Percentiles rank a stretch among this genome's conserved stretches.
phyloP scores from a whole-genome alignment of 148 eudicot genomes.

The Arctostaphylos glauca region DNA sequence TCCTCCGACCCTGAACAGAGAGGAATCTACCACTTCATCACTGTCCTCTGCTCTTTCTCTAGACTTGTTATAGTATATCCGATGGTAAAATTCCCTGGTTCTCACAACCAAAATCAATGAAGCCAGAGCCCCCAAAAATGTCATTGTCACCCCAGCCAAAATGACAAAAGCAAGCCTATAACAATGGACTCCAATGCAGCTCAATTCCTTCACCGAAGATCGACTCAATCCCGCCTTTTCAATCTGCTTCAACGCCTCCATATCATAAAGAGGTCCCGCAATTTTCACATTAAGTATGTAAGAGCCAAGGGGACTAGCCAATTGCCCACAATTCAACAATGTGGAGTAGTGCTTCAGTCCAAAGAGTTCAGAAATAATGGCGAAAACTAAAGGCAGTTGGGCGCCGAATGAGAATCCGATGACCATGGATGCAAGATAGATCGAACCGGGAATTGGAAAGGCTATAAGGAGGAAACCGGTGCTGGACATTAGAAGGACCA shows the following conservation, averaged over 20 bases:
- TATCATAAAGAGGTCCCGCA: constrained; percentile 12
- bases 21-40: neutral
- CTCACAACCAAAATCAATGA: constrained; percentile 20
- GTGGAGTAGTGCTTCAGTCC: constrained; percentile 22
- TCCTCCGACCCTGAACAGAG: too few species aligned
- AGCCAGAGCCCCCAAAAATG: constrained; percentile 21
- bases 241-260: constrained; percentile 6
- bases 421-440: constrained; percentile 16
- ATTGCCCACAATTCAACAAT: constrained; percentile 18
- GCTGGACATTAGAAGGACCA: constrained; percentile 17
- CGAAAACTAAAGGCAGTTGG: constrained; percentile 17
- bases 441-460: constrained; percentile 18
- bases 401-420: constrained; percentile 24
- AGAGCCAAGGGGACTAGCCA: constrained; percentile 22
- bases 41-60: neutral
- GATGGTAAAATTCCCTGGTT: constrained; percentile 20
- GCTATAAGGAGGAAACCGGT: constrained; percentile 20
- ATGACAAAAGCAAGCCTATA: constrained; percentile 21
- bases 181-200: constrained; percentile 18
- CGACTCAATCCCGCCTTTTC: constrained; percentile 2
- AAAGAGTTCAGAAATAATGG: constrained; percentile 18
- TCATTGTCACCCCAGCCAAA: constrained; percentile 11
- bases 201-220: constrained; percentile 19
- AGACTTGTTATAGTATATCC: constrained; percentile 17
- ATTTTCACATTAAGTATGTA: constrained; percentile 18